Percentiles rank a stretch among this genome's conserved stretches.
Conservation (phyloP, 2,329 filamentous ascomycete genomes). For the Pseudophaeomoniella oleicola region DNA sequence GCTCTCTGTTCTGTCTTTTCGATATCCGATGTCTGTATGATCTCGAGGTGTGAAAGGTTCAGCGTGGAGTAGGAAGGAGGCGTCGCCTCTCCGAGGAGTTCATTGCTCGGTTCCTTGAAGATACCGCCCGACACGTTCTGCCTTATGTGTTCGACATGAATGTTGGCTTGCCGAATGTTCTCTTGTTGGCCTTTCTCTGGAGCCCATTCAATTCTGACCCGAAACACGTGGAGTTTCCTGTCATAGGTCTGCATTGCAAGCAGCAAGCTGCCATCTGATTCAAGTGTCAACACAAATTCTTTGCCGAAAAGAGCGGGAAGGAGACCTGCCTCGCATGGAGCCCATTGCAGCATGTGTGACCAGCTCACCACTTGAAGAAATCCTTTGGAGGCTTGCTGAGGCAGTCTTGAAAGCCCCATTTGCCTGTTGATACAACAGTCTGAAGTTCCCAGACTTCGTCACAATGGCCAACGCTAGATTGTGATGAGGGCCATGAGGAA, state of each 20-base stretch:
- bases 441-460: slow-evolving; percentile 58
- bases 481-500: slow-evolving; percentile 58
- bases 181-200: not conserved
- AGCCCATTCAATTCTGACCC: slow-evolving; percentile 1
- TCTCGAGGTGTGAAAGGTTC: slow-evolving; percentile 46
- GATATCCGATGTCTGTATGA: slow-evolving; percentile 53
- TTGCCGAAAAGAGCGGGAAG: no score
- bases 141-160: not conserved
- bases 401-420: slow-evolving; percentile 59
- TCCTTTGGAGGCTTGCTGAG: slow-evolving; percentile 57
- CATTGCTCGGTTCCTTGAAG: slow-evolving; percentile 1
- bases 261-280: slow-evolving; percentile 10
- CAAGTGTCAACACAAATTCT: no score
- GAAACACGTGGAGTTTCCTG: slow-evolving; percentile 1
- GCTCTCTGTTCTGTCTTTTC: slow-evolving; percentile 38
- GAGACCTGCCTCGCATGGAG: slow-evolving; percentile 17
- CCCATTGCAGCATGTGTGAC: slow-evolving; percentile 53
- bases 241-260: slow-evolving; percentile 4
- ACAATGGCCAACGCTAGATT: slow-evolving; percentile 62
- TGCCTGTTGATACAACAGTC: slow-evolving; percentile 63
- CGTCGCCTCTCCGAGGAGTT: slow-evolving; percentile 6
- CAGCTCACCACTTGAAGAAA: slow-evolving; percentile 57
- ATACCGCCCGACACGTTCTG: not conserved
- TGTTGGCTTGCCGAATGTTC: not conserved
- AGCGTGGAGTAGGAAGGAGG: slow-evolving; percentile 8